A percentile compares a stretch with the other conserved stretches of the same genome.
These are phyloP conservation scores for Massospora cicadina DNA, from an alignment of 371 early-diverging fungal genomes.

Conservation along the genomic window DNA sequence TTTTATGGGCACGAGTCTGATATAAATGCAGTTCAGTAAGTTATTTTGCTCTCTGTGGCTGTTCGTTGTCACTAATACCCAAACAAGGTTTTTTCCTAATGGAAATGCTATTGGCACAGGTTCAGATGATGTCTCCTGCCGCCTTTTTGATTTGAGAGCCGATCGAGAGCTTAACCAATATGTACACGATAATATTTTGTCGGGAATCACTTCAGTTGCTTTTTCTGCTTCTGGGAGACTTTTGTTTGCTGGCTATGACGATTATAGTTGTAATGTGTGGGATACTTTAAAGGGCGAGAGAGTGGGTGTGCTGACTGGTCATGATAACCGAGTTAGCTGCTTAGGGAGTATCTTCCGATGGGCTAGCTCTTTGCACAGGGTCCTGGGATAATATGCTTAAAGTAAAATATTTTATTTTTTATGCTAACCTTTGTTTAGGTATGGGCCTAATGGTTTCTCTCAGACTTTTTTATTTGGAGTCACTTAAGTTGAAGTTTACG, in stretches of 20 bases:
- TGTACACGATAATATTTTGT: slow-evolving; percentile 83
- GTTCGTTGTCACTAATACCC: background rate
- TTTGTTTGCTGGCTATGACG: slow-evolving; percentile 94
- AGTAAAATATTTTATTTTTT: slow-evolving; percentile 23
- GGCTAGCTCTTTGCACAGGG: slow-evolving; percentile 94
- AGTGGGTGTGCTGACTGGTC: slow-evolving; percentile 84
- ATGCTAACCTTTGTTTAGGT: background rate
- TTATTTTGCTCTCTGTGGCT: slow-evolving; percentile 13
- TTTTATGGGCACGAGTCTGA: slow-evolving; percentile 94
- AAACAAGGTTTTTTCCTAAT: slow-evolving; percentile 94
- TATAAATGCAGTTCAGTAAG: slow-evolving; percentile 90
- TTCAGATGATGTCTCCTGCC: slow-evolving; percentile 92
- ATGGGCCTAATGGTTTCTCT: background rate
- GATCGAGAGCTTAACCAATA: slow-evolving; percentile 91
- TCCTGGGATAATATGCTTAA: slow-evolving; percentile 92
- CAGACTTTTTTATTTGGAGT: too few species aligned
- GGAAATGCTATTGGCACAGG: slow-evolving; percentile 94
- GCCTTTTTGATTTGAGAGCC: slow-evolving; percentile 89
- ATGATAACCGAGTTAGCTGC: slow-evolving; percentile 94
- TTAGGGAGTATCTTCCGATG: slow-evolving; percentile 87
- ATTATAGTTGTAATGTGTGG: slow-evolving; percentile 96
- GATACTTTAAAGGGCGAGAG: slow-evolving; percentile 89
- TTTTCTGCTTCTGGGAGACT: slow-evolving; percentile 89
- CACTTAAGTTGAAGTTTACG: too few species aligned
- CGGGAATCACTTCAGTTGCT: slow-evolving; percentile 91